These are phyloP conservation scores for Phialemonium atrogriseum DNA, from an alignment of 2,329 filamentous ascomycete genomes.

Conservation along the genomic window DNA sequence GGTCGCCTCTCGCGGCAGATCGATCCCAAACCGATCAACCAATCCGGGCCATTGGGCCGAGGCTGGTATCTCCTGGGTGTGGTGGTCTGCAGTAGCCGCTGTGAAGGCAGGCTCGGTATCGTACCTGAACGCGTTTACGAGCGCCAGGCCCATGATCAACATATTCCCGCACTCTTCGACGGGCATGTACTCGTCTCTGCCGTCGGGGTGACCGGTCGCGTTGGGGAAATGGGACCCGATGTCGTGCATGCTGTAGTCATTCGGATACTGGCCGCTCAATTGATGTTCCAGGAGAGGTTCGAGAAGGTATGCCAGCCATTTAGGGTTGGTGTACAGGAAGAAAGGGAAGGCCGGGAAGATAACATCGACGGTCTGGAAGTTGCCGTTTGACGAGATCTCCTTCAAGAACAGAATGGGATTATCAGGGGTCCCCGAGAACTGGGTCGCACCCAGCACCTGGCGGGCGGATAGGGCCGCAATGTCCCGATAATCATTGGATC, in stretches of 20 bases:
- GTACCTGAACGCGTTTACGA: constrained; percentile 67
- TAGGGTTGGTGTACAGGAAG: constrained; percentile 77
- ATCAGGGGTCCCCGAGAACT: constrained; percentile 64
- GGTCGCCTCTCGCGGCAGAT: constrained; percentile 5
- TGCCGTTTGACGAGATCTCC: constrained; percentile 79
- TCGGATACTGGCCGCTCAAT: constrained; percentile 75
- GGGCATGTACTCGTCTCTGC: constrained; percentile 66
- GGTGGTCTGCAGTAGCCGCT: background rate
- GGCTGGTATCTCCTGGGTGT: constrained; percentile 5
- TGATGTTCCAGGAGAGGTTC: constrained; percentile 78
- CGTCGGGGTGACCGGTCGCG: constrained; percentile 63
- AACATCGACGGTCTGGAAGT: constrained; percentile 79
- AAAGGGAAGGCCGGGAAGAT: constrained; percentile 83
- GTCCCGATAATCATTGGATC: constrained; percentile 66
- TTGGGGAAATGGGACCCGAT: constrained; percentile 67
- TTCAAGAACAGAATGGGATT: constrained; percentile 72
- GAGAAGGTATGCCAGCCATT: constrained; percentile 70
- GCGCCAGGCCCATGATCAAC: constrained; percentile 68
- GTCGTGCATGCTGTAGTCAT: constrained; percentile 73
- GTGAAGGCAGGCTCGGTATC: constrained; percentile 45
- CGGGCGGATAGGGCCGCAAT: constrained; percentile 71
- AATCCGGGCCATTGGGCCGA: constrained; percentile 8
- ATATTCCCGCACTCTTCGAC: constrained; percentile 70
- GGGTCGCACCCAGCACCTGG: constrained; percentile 72
- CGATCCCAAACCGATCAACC: constrained; percentile 17